Base-by-base conservation (phyloP, 495 filamentous ascomycete genomes). In the Penicillium dipodomyicola region DNA sequence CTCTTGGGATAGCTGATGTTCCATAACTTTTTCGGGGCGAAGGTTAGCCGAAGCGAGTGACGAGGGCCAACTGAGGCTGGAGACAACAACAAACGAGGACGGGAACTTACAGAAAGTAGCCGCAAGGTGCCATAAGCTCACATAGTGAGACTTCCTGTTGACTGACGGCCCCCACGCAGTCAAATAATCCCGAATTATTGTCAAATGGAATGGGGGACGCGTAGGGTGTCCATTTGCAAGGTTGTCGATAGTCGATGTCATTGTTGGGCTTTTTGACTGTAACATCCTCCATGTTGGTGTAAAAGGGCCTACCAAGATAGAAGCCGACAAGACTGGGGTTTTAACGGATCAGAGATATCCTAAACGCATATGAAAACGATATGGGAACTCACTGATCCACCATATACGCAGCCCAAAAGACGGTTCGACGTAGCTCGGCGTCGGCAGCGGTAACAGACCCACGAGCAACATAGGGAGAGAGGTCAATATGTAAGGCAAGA, bases 401-500 rank as follows among this genome's bases (percentile, higher is more conserved):
- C n/a, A 64, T 56, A 49, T 66, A 76, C 2, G 58, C 65, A 14
- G 60, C 69, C 73, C 72, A 74, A 30, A 76, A 76, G 0, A 65
- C 56, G 1, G 54, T 60, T 7, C 65, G 53, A 9, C 73, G 63
- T 1, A 72, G 12, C 6, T 68, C 61, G 0, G 69, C 68, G 29
- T 72, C 67, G 2, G 57, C 49, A 4, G 37, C 45, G 10, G 46
- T 60, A 7, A 74, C 62, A 23, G 52, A 41, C 0, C 70, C 70
- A 11, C 56, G 57, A 19, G 42, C 30, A 25, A 73, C 64, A 52
- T 72, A 68, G 0, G 59, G 29, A 5, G 57, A 56, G 33, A 68
- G 69, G 20, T 76, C 69, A 3, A 72, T 42, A 42, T 77, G 72
- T 15, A 77, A 50, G n/a, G 61, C 73, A 8, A 77, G 64, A 49